Base-by-base conservation (phyloP, 2,329 filamentous ascomycete genomes). In the Trichoderma sp. region DNA sequence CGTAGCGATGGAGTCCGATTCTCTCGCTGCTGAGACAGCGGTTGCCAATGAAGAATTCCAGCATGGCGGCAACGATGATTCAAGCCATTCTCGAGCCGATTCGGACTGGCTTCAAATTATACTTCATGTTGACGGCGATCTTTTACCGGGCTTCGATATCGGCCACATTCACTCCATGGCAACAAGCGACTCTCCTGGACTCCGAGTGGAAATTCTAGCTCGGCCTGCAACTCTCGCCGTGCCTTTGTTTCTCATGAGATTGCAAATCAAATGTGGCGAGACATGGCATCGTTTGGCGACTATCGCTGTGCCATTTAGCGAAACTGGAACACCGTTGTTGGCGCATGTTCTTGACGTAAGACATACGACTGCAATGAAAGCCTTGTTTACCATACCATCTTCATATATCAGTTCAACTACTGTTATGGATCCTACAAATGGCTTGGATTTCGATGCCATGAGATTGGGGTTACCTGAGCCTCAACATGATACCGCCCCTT, bases 151-250 rank as follows among this genome's bases (percentile, higher is more conserved):
- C 8, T 64, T 64, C 3, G 21, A 35, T 11, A 3, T 16, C 2
- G 31, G 29, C 0, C 49, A 64, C 24, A 31, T 55, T 31, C 47
- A 21, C 5, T 35, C 35, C 1, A 2, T 66, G 27, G 63, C 4
- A 27, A 24, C 10, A 27, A 33, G 27, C 27, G 33, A 33, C 35
- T n/a, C 53, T 21, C 8, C 63, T 27, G 63, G 63, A 13, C 35
- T 66, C n/a, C 63, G 63, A 33, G 55, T 58, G 19, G 52, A 66
- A 19, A 37, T 57, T 19, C 53, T 57, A n/a, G 43, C 63, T n/a
- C 35, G 52, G 19, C n/a, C 19, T 52, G 62, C 52, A 31, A 21
- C 37, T 37, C 49, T 10, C 16, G 53, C 49, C 11, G 43, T 47
- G 6, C 49, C 60, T 31, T 35, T 47, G 29, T 7, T 63, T 31